phyloP scores from a whole-genome alignment of 306 rosid species.

The Prunus davidiana region DNA sequence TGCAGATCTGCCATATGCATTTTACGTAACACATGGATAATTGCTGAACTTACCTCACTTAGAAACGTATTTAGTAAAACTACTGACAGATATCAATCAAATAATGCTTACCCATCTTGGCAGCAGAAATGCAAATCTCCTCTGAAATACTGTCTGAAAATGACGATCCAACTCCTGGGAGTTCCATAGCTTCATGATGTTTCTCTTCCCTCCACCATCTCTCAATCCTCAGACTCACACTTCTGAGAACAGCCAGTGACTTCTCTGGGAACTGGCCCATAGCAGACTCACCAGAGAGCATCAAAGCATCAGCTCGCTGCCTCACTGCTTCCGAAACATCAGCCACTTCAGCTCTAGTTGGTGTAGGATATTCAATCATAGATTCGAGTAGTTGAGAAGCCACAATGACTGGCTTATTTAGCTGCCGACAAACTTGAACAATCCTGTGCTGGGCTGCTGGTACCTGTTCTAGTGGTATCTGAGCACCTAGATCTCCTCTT shows the following conservation, averaged over 20 bases:
- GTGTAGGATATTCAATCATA: constrained; percentile 98
- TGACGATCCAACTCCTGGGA: constrained; percentile 68
- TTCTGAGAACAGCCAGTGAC: constrained; percentile 90
- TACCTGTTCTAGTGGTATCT: constrained; percentile 95
- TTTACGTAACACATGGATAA: background rate
- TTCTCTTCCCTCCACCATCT: constrained; percentile 99
- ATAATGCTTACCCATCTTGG: constrained; percentile 86
- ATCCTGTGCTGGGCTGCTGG: constrained; percentile 93
- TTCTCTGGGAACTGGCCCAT: constrained; percentile 99
- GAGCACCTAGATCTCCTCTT: constrained; percentile 98
- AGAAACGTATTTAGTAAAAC: background rate
- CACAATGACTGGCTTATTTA: constrained; percentile 95
- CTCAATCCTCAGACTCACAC: constrained; percentile 95
- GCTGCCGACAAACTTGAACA: constrained; percentile 90
- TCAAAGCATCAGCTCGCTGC: constrained; percentile 97
- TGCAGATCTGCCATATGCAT: background rate
- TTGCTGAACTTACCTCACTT: background rate
- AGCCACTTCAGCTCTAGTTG: constrained; percentile 99
- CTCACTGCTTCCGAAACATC: constrained; percentile 99
- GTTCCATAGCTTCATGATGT: constrained; percentile 73
- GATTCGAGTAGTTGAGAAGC: constrained; percentile 98
- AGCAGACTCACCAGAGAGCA: constrained; percentile 99
- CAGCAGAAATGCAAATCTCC: constrained; percentile 95
- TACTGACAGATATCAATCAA: constrained; percentile 7
- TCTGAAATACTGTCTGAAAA: constrained; percentile 84